Evolutionary conservation across 306 rosid species (phyloP).

Genomic region (Cajanus cajan): DNA sequence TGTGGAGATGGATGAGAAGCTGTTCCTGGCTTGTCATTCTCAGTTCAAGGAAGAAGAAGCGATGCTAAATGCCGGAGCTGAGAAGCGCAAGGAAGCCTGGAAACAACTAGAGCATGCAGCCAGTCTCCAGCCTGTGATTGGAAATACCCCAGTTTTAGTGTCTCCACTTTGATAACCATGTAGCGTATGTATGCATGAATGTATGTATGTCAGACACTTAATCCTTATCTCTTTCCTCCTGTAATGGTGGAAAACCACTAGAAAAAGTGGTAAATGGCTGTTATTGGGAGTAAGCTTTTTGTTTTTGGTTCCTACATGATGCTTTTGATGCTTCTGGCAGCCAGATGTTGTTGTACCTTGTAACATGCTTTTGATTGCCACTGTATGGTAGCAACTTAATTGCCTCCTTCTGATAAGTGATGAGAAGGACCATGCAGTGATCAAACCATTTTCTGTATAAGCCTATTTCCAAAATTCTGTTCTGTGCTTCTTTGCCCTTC

Average conservation of each 20-base stretch:
- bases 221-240: constrained; percentile 29
- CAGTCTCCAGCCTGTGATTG: constrained; percentile 68
- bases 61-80: constrained; percentile 34
- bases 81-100: constrained; percentile 83
- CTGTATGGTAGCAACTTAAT: constrained; percentile 30
- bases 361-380: constrained; percentile 42
- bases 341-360: constrained; percentile 43
- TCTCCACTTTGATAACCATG: constrained; percentile 45
- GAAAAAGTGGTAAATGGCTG: constrained; percentile 51
- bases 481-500: background rate
- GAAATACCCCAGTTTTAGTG: constrained; percentile 85
- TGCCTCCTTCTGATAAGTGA: constrained; percentile 36
- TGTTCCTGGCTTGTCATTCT: constrained; percentile 57
- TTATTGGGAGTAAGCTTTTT: constrained; percentile 31
- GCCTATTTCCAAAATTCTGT: constrained; percentile 25
- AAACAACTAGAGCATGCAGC: constrained; percentile 70
- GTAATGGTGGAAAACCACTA: constrained; percentile 38
- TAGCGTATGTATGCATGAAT: constrained; percentile 26
- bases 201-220: constrained; percentile 15
- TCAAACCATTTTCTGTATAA: constrained; percentile 45
- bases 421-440: constrained; percentile 44
- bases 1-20: constrained; percentile 85
- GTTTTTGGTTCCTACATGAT: constrained; percentile 29
- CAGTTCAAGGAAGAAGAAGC: constrained; percentile 72
- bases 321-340: constrained; percentile 41